A percentile compares a stretch with the other conserved stretches of the same genome.
These are phyloP conservation scores for Coffea eugenioides DNA, from an alignment of 257 asterid species.

Conservation along the genomic window DNA sequence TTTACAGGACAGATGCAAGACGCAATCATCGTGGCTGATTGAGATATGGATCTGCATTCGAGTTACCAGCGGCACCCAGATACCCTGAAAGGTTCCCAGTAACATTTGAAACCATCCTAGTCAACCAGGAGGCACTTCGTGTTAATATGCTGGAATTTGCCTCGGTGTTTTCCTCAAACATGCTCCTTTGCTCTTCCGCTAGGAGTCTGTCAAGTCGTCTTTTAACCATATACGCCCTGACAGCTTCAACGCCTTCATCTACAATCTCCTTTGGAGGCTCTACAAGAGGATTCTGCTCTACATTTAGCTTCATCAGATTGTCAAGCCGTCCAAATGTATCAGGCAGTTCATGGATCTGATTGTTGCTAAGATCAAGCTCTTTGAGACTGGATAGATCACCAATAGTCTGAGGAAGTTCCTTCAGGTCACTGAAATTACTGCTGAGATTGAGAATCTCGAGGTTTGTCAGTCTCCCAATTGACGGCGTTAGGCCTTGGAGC, in stretches of 20 bases:
- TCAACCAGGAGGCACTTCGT: constrained; percentile 83
- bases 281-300: constrained; percentile 78
- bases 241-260: constrained; percentile 60
- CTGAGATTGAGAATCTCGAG: constrained; percentile 75
- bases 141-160: constrained; percentile 35
- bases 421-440: constrained; percentile 80
- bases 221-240: constrained; percentile 61
- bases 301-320: constrained; percentile 52
- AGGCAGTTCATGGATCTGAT: constrained; percentile 83
- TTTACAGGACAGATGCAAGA: not conserved
- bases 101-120: constrained; percentile 46
- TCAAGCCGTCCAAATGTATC: constrained; percentile 62
- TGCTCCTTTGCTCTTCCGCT: constrained; percentile 48
- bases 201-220: constrained; percentile 54
- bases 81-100: constrained; percentile 56
- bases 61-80: constrained; percentile 40
- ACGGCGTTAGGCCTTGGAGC: constrained; percentile 63
- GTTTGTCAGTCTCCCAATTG: constrained; percentile 60
- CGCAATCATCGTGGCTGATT: constrained; percentile 55
- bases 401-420: constrained; percentile 67
- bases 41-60: constrained; percentile 54
- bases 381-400: constrained; percentile 67
- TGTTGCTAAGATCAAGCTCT: constrained; percentile 90
- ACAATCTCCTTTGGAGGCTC: constrained; percentile 76
- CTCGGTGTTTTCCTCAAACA: constrained; percentile 36